A percentile compares a stretch with the other conserved stretches of the same genome.
Conservation (phyloP, 2,329 filamentous ascomycete species). For the Blastomyces gilchristii region DNA sequence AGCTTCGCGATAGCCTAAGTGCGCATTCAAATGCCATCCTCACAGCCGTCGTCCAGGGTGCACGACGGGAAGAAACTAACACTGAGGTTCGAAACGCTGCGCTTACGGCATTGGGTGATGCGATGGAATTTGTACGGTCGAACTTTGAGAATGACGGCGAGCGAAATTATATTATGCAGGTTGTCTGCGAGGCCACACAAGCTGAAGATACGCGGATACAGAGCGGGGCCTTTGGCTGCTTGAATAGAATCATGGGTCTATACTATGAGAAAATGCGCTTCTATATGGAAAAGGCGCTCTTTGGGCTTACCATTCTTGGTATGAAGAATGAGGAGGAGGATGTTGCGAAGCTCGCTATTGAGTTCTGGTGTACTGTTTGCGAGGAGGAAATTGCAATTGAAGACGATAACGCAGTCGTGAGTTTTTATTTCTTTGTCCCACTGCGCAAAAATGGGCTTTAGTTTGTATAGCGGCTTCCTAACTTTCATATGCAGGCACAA, state of each 20-base stretch:
- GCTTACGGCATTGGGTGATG: slow-evolving; percentile 89
- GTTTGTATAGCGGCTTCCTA: slow-evolving; percentile 6
- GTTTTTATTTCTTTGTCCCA: slow-evolving; percentile 17
- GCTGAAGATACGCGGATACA: slow-evolving; percentile 84
- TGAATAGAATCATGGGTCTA: slow-evolving; percentile 96
- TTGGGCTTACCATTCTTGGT: slow-evolving; percentile 90
- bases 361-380: slow-evolving; percentile 99
- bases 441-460: neutral
- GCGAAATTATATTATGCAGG: slow-evolving; percentile 99
- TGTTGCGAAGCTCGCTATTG: slow-evolving; percentile 92
- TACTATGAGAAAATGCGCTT: slow-evolving; percentile 99
- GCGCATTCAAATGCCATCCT: slow-evolving; percentile 94
- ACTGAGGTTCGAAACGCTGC: slow-evolving; percentile 82
- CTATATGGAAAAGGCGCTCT: slow-evolving; percentile 99
- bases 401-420: slow-evolving; percentile 79
- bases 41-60: slow-evolving; percentile 94
- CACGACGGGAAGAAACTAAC: slow-evolving; percentile 91
- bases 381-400: slow-evolving; percentile 98
- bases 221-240: slow-evolving; percentile 88
- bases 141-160: slow-evolving; percentile 99
- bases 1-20: slow-evolving; percentile 69
- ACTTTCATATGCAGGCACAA: slow-evolving; percentile 36
- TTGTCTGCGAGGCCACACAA: slow-evolving; percentile 97
- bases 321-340: slow-evolving; percentile 99
- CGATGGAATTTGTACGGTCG: slow-evolving; percentile 91